Conservation (phyloP, 1,284 basidiomycete species). For the Ceraceosorus guamensis region DNA sequence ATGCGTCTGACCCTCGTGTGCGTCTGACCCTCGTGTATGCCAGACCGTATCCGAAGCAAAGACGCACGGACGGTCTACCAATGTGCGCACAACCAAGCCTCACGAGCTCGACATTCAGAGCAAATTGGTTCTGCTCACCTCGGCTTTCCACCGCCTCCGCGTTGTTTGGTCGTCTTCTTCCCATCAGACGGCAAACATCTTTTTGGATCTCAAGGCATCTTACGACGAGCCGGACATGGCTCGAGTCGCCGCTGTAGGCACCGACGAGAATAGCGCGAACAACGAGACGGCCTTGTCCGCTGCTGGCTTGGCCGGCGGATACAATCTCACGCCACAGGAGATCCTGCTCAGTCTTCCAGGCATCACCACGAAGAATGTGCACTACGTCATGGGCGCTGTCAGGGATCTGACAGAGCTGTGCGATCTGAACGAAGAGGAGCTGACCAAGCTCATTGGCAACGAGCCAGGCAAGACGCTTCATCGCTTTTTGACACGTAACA, state of each 20-base stretch:
- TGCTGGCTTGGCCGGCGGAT: constrained; percentile 15
- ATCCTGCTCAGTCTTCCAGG: constrained; percentile 56
- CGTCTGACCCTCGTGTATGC: no score
- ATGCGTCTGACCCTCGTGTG: no score
- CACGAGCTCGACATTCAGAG: constrained; percentile 61
- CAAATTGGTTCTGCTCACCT: constrained; percentile 79
- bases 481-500: no score
- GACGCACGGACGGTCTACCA: constrained; percentile 36
- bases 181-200: constrained; percentile 82
- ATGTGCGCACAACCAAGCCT: constrained; percentile 52
- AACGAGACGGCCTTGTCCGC: constrained; percentile 9
- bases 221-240: constrained; percentile 76
- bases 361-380: constrained; percentile 73
- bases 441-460: constrained; percentile 71
- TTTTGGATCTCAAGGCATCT: constrained; percentile 82
- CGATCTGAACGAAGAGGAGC: constrained; percentile 57
- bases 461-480: constrained; percentile 68
- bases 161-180: constrained; percentile 97
- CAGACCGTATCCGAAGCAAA: constrained; percentile 9
- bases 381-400: constrained; percentile 75
- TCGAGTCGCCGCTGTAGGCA: constrained; percentile 59
- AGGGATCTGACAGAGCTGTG: constrained; percentile 70
- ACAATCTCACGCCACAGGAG: constrained; percentile 45
- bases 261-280: constrained; percentile 16
- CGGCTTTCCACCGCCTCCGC: constrained; percentile 80